Percentiles rank a stretch among this genome's conserved stretches.
Evolutionary conservation across 78 protist genomes (phyloP).

Genomic region (Dictyostelium capitatum): DNA sequence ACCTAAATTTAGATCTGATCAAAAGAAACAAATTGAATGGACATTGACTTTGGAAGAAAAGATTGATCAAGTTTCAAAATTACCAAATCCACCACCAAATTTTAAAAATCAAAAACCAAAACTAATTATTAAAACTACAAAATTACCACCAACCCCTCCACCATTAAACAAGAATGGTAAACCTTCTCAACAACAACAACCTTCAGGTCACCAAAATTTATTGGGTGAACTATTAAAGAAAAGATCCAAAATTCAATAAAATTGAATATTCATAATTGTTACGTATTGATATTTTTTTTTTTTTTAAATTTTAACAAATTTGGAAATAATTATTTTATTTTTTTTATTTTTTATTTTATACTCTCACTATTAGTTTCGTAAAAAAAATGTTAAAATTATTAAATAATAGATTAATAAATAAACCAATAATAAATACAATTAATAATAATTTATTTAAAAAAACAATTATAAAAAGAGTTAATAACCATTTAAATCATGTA

Average conservation of each 20-base stretch:
- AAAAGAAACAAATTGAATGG: conserved; percentile 82
- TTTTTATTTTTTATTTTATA: too few relatives aligned
- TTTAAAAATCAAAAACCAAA: background rate
- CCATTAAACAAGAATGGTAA: background rate
- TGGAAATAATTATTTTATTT: too few relatives aligned
- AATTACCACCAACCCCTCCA: background rate
- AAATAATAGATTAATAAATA: too few relatives aligned
- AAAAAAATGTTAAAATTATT: too few relatives aligned
- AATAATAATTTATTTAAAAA: too few relatives aligned
- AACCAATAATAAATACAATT: too few relatives aligned
- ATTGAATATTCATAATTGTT: too few relatives aligned
- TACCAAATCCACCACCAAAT: background rate
- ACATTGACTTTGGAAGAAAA: conserved; percentile 41
- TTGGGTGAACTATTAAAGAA: conserved; percentile 49
- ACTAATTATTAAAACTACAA: background rate
- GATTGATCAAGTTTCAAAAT: conserved; percentile 47
- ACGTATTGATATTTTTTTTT: too few relatives aligned
- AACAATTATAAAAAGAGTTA: too few relatives aligned
- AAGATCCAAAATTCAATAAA: conserved; percentile 39
- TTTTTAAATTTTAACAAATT: too few relatives aligned
- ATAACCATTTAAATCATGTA: too few relatives aligned
- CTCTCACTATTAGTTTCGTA: too few relatives aligned
- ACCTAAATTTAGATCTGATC: conserved; percentile 86
- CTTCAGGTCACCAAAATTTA: conserved; percentile 1
- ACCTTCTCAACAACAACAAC: background rate